Evolutionary conservation across 2,329 filamentous ascomycete species (phyloP).

Genomic region (Phoma sp.): DNA sequence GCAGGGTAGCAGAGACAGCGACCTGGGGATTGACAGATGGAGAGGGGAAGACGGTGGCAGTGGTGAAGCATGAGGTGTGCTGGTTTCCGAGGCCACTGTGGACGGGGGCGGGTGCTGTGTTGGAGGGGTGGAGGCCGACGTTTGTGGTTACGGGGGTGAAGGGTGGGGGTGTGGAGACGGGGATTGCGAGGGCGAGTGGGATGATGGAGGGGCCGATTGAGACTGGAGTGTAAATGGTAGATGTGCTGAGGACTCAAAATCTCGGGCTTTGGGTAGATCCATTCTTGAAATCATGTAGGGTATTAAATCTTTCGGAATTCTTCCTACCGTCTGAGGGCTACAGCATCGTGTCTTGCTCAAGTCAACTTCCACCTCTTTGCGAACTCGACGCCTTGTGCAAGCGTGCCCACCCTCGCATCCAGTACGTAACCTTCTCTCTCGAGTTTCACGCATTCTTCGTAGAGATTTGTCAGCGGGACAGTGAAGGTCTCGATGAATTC

Average conservation of each 20-base stretch:
- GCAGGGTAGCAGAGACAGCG: background rate
- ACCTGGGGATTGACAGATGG: slow-evolving; percentile 3
- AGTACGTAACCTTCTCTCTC: slow-evolving; percentile 78
- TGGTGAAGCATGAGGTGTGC: slow-evolving; percentile 1
- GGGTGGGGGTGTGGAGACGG: background rate
- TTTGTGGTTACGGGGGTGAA: background rate
- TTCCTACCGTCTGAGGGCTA: no score
- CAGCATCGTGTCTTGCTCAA: background rate
- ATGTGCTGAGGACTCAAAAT: background rate
- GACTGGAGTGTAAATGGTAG: background rate
- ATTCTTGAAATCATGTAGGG: no score
- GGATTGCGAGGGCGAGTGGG: no score
- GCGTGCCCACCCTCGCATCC: slow-evolving; percentile 77
- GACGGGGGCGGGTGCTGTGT: background rate
- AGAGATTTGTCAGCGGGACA: slow-evolving; percentile 69
- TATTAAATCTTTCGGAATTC: no score
- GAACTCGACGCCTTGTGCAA: slow-evolving; percentile 80
- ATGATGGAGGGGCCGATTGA: background rate
- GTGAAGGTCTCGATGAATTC: slow-evolving; percentile 85
- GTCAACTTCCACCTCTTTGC: slow-evolving; percentile 60
- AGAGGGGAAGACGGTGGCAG: background rate
- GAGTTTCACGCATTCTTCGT: slow-evolving; percentile 70
- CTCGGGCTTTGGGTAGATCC: no score
- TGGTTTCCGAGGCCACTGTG: slow-evolving; percentile 15
- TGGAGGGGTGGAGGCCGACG: background rate